A percentile compares a stretch with the other conserved stretches of the same genome.
These are phyloP conservation scores for Sclerospora graminicola DNA, from an alignment of 352 stramenopile species.

Conservation along the genomic window DNA sequence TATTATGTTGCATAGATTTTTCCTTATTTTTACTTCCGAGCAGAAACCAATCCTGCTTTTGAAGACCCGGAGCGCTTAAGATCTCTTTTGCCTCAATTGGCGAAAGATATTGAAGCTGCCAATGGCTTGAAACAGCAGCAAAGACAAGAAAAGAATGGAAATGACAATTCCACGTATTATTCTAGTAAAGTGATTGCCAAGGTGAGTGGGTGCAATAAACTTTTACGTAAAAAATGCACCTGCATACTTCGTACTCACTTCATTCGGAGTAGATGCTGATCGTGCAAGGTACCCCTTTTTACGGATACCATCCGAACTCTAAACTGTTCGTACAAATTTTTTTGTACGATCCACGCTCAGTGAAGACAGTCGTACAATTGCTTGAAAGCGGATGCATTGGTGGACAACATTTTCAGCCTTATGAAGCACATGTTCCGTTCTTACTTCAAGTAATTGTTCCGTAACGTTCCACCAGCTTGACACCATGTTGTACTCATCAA, in stretches of 20 bases:
- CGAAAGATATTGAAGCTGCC: slow-evolving; percentile 54
- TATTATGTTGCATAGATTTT: slow-evolving; percentile 43
- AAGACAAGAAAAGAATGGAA: slow-evolving; percentile 10
- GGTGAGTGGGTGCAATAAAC: slow-evolving; percentile 19
- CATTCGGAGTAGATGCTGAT: slow-evolving; percentile 52
- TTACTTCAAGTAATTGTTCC: slow-evolving; percentile 63
- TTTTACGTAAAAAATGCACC: too few relatives aligned
- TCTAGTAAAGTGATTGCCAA: slow-evolving; percentile 50
- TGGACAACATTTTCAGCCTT: slow-evolving; percentile 72
- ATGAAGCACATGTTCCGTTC: slow-evolving; percentile 85
- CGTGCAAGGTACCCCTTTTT: slow-evolving; percentile 83
- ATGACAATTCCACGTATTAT: not conserved
- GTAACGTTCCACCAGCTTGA: not conserved
- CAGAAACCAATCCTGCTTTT: slow-evolving; percentile 47
- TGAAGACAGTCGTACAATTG: slow-evolving; percentile 55
- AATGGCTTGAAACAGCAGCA: slow-evolving; percentile 40
- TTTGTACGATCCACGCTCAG: slow-evolving; percentile 70
- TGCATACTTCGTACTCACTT: not conserved
- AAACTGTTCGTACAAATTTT: slow-evolving; percentile 86
- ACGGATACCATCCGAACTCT: slow-evolving; percentile 69
- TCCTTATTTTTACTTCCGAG: slow-evolving; percentile 84
- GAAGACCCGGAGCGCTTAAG: slow-evolving; percentile 52
- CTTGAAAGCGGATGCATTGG: slow-evolving; percentile 77
- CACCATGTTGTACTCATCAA: slow-evolving; percentile 6
- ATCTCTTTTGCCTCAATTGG: slow-evolving; percentile 51